Conservation (phyloP, 208 protist genomes). For the Acanthamoeba rhysodes region DNA sequence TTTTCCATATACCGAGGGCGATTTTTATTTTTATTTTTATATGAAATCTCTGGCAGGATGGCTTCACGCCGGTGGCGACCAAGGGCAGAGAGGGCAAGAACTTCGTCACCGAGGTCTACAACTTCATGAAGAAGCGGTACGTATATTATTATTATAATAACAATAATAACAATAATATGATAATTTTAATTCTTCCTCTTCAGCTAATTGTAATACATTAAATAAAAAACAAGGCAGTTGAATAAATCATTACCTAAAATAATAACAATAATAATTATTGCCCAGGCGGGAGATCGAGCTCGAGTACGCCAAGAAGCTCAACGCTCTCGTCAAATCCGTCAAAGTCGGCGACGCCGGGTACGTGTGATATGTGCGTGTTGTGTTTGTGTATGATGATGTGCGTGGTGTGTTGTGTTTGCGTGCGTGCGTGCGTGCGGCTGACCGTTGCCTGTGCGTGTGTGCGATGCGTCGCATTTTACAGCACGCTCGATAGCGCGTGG, state of each 20-base stretch:
- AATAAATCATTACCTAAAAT: no score
- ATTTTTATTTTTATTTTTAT: no score
- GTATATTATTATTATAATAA: background rate
- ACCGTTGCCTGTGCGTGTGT: no score
- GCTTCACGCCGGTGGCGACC: slow-evolving; percentile 28
- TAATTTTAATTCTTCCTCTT: background rate
- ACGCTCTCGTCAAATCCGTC: slow-evolving; percentile 25
- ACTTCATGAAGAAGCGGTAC: slow-evolving; percentile 56
- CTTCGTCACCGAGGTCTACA: slow-evolving; percentile 34
- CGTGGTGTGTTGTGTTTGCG: no score
- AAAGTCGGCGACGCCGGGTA: slow-evolving; percentile 35
- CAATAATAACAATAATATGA: background rate
- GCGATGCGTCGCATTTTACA: background rate
- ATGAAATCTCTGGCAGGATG: no score
- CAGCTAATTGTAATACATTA: background rate
- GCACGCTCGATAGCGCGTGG: slow-evolving; percentile 24
- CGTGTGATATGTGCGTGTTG: background rate
- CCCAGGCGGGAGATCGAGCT: slow-evolving; percentile 28
- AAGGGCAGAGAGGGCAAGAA: slow-evolving; percentile 11
- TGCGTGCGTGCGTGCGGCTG: no score
- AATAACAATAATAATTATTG: background rate
- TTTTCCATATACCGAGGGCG: no score
- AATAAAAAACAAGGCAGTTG: no score
- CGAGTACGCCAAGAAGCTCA: slow-evolving; percentile 63
- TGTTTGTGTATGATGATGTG: background rate